Evolutionary conservation across 805 yeast genomes (phyloP), one percentile per base, ranked within the genome.

Genomic region (Sugiyamaella qingdaonensis): DNA sequence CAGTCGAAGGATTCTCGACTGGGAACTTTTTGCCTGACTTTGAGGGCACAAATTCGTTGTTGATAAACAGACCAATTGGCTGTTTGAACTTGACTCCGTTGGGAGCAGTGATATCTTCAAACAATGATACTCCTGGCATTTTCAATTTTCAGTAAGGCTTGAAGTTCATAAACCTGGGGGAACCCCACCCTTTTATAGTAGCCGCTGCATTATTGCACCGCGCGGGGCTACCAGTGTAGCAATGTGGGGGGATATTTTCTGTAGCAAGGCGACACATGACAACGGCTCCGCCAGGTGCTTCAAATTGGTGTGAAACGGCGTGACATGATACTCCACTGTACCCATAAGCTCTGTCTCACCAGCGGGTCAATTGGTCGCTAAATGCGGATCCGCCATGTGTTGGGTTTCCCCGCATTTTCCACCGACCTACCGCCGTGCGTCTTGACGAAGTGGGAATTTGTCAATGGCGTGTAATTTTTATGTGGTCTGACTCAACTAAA

Each of bases 11-110:
- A 55, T 62, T 63, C 53, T 78, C 78, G 13, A 77, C 79, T 4
- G 72, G 66, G 54, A 86, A 73, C n/a, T 82, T 80, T 63, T 79
- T 74, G 51, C 78, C 79, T 51, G 79, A 78, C 33, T 72, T 69
- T 7, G 87, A 77, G 47, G 73, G 63, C 52, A 85, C 84, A 64
- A 86, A 88, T 69, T 88, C 88, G 71, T 88, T 88, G 75, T 88
- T 85, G 69, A 91, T 88, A 77, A 88, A 91, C 62, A 91, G 73
- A 58, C 97, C 97, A 10, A 86, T 84, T 62, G 96, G 96, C 73
- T 87, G 95, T 49, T 80, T 76, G 65, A 85, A 86, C 34, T 75
- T 72, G 32, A 72, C 60, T 27, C 91, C 91, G 58, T 82, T 84
- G 57, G 91, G 90, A 11, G 33, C 21, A 14, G 36, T 45, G 5